Base-by-base conservation (phyloP, 75 land plant genomes). In the Ceratopteris richardii region DNA sequence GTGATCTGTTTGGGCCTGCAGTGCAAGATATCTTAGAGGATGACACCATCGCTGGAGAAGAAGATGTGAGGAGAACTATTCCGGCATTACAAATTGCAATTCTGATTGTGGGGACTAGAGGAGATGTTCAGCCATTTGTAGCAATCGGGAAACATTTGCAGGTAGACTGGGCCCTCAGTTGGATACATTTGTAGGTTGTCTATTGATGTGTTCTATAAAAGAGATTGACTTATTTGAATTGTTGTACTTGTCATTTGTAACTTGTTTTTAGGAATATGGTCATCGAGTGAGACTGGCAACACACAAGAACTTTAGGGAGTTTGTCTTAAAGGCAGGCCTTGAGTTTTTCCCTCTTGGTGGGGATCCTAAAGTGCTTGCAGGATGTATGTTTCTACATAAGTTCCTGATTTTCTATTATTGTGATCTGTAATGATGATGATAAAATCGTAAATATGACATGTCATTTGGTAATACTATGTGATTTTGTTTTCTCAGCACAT, bases 331-430 rank as follows among this genome's bases (percentile, higher is more conserved):
- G 50, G 71, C 90, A 56, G 98, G 98, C 19, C 79, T 94, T 66
- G 98, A 94, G 64, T 94, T 94, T 51, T 94, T 71, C 56, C 96
- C 98, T n/a, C 61, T 94, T 21, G 98, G 98, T 14, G 98, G 96
- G 12, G 98, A 94, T 64, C 98, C 98, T 24, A 86, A 86, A 80
- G 66, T 86, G 46, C 88, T 94, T 66, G 98, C 98, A 54, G 98
- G 65, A 61, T 94, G 98, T 94, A 83, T 16, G 87, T 9, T 9
- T 33, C 9, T 33, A 33, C 37, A 33, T 9, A 33, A 3, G 9
- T 9, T 33, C 37, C 37, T 9, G n/a, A n/a, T n/a, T n/a, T n/a
- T n/a, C n/a, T n/a, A n/a, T n/a, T n/a, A n/a, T n/a, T 67, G 42
- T 48, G 42, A 40, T 40, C 42, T 40, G 42, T 10, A 40, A 40